Percentiles rank a stretch among this genome's conserved stretches.
These are phyloP conservation scores for Sporisorium scitamineum DNA, from an alignment of 1,284 basidiomycete genomes.

Conservation along the genomic window DNA sequence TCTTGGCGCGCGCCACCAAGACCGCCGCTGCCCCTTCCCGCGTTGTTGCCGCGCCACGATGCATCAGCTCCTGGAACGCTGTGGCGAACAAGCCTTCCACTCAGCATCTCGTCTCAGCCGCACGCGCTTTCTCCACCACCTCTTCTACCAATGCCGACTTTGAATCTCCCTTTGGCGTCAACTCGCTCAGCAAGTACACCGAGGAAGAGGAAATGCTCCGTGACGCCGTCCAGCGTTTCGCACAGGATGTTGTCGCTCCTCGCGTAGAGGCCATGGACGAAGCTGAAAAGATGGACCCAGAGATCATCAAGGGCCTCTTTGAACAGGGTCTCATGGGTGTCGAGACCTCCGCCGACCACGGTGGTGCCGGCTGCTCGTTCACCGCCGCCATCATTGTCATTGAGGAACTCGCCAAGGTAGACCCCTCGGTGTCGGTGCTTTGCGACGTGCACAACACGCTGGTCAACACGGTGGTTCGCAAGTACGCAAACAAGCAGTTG, in stretches of 20 bases:
- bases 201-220: conserved; percentile 69
- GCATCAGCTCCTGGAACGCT: conserved; percentile 19
- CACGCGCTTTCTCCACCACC: conserved; percentile 51
- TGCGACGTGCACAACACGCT: conserved; percentile 92
- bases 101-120: conserved; percentile 29
- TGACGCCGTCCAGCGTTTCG: conserved; percentile 74
- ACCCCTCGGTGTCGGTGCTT: conserved; percentile 94
- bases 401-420: conserved; percentile 95
- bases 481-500: conserved; percentile 85
- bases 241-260: conserved; percentile 87
- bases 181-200: conserved; percentile 65
- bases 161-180: conserved; percentile 66
- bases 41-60: conserved; percentile 26
- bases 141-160: conserved; percentile 46
- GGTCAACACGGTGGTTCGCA: conserved; percentile 90
- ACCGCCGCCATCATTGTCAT: conserved; percentile 95
- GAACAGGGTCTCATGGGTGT: conserved; percentile 99
- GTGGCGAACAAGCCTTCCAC: conserved; percentile 27
- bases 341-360: conserved; percentile 85
- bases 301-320: conserved; percentile 88
- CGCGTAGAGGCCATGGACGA: conserved; percentile 98
- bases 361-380: conserved; percentile 91
- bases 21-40: conserved; percentile 5
- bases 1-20: conserved; percentile 29
- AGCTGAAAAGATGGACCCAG: conserved; percentile 92